Conservation (phyloP, 2,329 filamentous ascomycete species). For the Phymatotrichopsis omnivora region DNA sequence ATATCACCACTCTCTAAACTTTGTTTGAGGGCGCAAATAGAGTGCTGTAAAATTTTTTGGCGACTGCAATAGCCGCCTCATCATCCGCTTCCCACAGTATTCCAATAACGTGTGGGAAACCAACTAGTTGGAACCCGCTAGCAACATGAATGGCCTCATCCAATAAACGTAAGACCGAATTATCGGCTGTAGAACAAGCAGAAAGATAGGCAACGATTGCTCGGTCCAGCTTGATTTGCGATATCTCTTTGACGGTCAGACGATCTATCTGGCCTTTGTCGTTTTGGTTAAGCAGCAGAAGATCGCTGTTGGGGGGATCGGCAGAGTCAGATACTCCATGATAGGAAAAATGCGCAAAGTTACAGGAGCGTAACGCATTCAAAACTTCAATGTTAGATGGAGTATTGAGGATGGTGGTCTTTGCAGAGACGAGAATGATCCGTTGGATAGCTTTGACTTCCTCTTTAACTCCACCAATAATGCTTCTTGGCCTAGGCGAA, state of each 20-base stretch:
- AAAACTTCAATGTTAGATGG: too few relatives aligned
- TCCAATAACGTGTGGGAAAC: conserved; percentile 35
- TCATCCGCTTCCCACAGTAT: conserved; percentile 34
- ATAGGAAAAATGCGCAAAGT: conserved; percentile 17
- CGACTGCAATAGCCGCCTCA: conserved; percentile 28
- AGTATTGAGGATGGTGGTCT: too few relatives aligned
- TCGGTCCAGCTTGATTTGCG: conserved; percentile 3
- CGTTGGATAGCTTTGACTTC: too few relatives aligned
- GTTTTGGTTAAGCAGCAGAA: conserved; percentile 8
- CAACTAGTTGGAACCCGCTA: conserved; percentile 35
- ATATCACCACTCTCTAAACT: conserved; percentile 9
- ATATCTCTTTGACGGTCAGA: conserved; percentile 8
- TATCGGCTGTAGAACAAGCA: conserved; percentile 34
- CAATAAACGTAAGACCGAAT: background rate
- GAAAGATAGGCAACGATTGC: conserved; percentile 16
- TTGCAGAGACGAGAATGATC: too few relatives aligned
- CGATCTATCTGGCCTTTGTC: too few relatives aligned
- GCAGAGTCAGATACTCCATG: conserved; percentile 11
- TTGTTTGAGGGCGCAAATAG: too few relatives aligned
- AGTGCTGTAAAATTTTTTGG: conserved; percentile 28
- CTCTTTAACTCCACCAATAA: too few relatives aligned
- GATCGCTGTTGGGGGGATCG: conserved; percentile 12
- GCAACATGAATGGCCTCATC: conserved; percentile 36
- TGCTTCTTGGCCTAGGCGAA: too few relatives aligned
- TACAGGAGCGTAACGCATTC: too few relatives aligned